Base-by-base conservation (phyloP, 768 basidiomycete genomes). In the Mycena venus region DNA sequence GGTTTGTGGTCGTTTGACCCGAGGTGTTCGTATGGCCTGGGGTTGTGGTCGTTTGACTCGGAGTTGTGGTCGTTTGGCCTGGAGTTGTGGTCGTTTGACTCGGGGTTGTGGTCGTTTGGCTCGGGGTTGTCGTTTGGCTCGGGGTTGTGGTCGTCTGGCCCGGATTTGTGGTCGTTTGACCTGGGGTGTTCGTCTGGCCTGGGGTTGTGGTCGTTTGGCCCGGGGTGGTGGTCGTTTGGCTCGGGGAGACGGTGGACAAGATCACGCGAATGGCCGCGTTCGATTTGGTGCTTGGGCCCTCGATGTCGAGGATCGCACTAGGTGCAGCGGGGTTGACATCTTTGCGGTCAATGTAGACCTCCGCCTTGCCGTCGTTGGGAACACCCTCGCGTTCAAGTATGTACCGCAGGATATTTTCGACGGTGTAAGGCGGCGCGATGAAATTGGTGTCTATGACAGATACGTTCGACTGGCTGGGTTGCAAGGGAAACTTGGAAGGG, bases 341-440 rank as follows among this genome's bases (percentile, higher is more conserved):
- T 31, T 53, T 65, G 47, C 49, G 63, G 47, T 65, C 63, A 47
- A 65, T 65, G 63, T 65, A 65, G 47, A 65, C 47, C 63, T 65
- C 47, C 63, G 63, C 63, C 47, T 38, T 65, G 63, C 47, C 63
- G 49, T 49, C 32, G 63, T 32, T 65, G 63, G 31, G 31, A 65
- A 65, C 47, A 36, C 32, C 63, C 31, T 65, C 63, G 44, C 63
- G 63, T 53, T 51, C 47, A 53, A 65, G 63, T 32, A 65, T 65
- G 36, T 65, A 53, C 34, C 49, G 47, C 49, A 65, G 31, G 44
- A 65, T 65, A 31, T 65, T 65, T 32, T 65, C 47, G 63, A 65
- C 63, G 32, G 63, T 65, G 63, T 65, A 65, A 53, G 63, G 63
- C 17, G 63, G 63, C 47, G 63, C 63, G 63, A 65, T 49, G 63